These are phyloP conservation scores for Sarcomyxa edulis DNA, from an alignment of 768 basidiomycete species.

Conservation along the genomic window DNA sequence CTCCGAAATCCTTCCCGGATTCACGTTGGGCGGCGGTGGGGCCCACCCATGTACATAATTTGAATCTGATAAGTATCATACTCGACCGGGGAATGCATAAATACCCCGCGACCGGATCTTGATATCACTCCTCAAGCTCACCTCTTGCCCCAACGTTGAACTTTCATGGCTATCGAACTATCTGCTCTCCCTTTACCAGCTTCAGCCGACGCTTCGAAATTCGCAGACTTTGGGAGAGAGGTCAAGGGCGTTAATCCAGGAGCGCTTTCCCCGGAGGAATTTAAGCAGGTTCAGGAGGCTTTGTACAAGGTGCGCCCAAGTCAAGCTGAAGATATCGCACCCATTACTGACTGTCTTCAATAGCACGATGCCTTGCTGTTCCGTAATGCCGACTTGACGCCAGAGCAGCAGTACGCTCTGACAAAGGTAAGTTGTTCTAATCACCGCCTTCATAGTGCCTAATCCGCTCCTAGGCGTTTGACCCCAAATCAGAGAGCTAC, in stretches of 20 bases:
- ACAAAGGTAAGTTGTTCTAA: slow-evolving; percentile 56
- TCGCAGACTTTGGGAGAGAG: slow-evolving; percentile 69
- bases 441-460: neutral
- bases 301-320: slow-evolving; percentile 63
- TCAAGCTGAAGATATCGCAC: slow-evolving; percentile 2
- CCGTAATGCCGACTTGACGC: slow-evolving; percentile 59
- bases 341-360: neutral
- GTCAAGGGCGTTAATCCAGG: slow-evolving; percentile 73
- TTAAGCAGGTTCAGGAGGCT: slow-evolving; percentile 61
- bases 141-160: too few species aligned
- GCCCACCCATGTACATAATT: too few species aligned
- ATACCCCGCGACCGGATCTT: too few species aligned
- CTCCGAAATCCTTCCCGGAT: too few species aligned
- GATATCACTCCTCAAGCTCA: neutral
- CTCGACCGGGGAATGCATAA: too few species aligned
- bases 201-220: slow-evolving; percentile 63
- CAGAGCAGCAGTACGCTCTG: slow-evolving; percentile 80
- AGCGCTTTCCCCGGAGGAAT: slow-evolving; percentile 50
- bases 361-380: slow-evolving; percentile 77
- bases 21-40: too few species aligned
- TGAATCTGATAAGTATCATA: too few species aligned
- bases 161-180: slow-evolving; percentile 72
- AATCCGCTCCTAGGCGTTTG: slow-evolving; percentile 59
- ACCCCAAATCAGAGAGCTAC: slow-evolving; percentile 54
- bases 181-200: slow-evolving; percentile 63